Conservation (phyloP, 768 basidiomycete genomes). For the Galerina sulciceps region DNA sequence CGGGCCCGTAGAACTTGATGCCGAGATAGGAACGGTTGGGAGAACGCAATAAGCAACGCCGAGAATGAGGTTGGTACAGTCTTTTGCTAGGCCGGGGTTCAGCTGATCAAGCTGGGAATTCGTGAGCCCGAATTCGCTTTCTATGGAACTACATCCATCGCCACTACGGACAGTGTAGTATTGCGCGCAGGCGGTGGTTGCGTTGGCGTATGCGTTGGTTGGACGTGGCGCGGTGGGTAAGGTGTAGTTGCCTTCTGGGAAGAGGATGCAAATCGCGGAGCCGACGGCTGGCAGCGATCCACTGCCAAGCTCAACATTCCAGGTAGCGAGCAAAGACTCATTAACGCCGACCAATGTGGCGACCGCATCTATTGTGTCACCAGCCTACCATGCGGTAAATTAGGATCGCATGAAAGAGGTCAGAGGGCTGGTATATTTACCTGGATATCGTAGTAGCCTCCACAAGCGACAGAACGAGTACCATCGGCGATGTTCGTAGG, state of each 20-base stretch:
- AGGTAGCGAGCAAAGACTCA: constrained; percentile 15
- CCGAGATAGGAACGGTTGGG: neutral
- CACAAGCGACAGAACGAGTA: constrained; percentile 23
- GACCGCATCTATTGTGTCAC: constrained; percentile 20
- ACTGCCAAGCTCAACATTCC: constrained; percentile 23
- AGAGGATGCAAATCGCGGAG: constrained; percentile 22
- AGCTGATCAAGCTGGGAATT: neutral
- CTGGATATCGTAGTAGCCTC: constrained; percentile 18
- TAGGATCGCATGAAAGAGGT: neutral
- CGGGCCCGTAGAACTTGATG: constrained; percentile 14
- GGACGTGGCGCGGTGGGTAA: constrained; percentile 14
- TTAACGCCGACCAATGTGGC: constrained; percentile 14
- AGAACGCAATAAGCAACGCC: constrained; percentile 19
- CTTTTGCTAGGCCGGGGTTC: constrained; percentile 5
- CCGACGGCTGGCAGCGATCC: constrained; percentile 13
- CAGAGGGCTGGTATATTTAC: neutral
- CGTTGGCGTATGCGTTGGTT: constrained; percentile 16
- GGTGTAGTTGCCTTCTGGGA: constrained; percentile 28
- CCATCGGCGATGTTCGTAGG: constrained; percentile 18
- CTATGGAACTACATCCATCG: constrained; percentile 2
- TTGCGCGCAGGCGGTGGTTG: constrained; percentile 9
- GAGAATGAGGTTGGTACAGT: constrained; percentile 17
- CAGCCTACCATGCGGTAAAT: constrained; percentile 6
- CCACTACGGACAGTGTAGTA: constrained; percentile 7
- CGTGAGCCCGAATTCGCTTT: neutral